These are phyloP conservation scores for Ceratocystis colombiana DNA, from an alignment of 2,329 filamentous ascomycete genomes.

Conservation along the genomic window DNA sequence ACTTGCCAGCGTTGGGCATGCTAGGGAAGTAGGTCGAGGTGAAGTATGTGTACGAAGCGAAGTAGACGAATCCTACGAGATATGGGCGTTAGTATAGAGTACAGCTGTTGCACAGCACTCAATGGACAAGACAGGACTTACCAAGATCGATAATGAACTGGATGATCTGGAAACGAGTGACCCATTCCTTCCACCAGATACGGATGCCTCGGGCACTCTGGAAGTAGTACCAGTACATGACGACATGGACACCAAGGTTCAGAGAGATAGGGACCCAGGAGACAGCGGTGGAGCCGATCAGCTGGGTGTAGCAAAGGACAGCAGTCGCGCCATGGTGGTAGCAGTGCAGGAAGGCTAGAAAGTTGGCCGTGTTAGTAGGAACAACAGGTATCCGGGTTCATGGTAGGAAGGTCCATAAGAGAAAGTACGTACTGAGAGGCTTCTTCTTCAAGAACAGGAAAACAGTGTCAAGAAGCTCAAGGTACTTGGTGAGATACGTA, in stretches of 20 bases:
- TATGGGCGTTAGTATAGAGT: background rate
- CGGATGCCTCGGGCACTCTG: constrained; percentile 89
- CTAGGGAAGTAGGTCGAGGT: constrained; percentile 77
- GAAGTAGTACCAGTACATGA: constrained; percentile 99
- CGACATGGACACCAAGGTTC: constrained; percentile 88
- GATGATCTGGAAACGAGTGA: constrained; percentile 91
- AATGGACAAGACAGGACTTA: constrained; percentile 39
- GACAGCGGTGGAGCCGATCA: constrained; percentile 83
- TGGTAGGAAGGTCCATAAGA: constrained; percentile 31
- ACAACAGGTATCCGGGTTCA: background rate
- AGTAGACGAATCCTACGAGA: constrained; percentile 80
- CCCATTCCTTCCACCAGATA: constrained; percentile 99
- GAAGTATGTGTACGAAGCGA: constrained; percentile 98
- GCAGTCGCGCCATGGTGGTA: constrained; percentile 97
- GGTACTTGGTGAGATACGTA: constrained; percentile 97
- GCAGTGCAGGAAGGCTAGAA: constrained; percentile 77
- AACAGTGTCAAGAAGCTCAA: constrained; percentile 88
- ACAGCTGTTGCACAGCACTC: background rate
- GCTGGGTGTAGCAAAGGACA: constrained; percentile 94
- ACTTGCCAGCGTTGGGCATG: constrained; percentile 74
- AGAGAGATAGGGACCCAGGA: constrained; percentile 91
- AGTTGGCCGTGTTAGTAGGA: background rate
- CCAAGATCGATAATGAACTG: constrained; percentile 96
- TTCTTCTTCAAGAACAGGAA: constrained; percentile 99
- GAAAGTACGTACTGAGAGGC: constrained; percentile 52